Base-by-base conservation (phyloP, 2,329 filamentous ascomycete species). In the Pseudocercospora eumusae region DNA sequence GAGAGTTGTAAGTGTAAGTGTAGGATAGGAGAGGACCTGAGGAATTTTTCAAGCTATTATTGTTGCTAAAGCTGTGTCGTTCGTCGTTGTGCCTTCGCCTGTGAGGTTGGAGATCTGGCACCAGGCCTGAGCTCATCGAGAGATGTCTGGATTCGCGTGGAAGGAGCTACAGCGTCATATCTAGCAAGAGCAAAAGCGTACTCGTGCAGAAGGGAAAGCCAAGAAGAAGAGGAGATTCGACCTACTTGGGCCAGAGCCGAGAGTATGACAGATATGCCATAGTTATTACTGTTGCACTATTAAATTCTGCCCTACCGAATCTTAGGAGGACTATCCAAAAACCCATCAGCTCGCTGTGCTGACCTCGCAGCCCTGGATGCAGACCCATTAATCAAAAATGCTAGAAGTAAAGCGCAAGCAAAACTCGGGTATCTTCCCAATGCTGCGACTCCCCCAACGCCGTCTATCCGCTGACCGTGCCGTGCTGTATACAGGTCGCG, bases 351-450 rank as follows among this genome's bases (percentile, higher is more conserved):
- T 21, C 55, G 58, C 28, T 63, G 61, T 45, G 64, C 64, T 20
- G 64, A 61, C 25, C 54, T 63, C 4, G 61, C 61, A 8, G 55
- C 45, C 5, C 40, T 61, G 0, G 59, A 63, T 57, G 58, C 44
- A 3, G 13, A 62, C 21, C 63, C 63, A 13, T 33, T 65, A 13
- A 44, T 52, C 9, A 61, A 40, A 54, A 54, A 55, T 25, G 42
- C 31, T 18, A 50, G 59, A 57, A 59, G 57, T 25, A 40, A 53
- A 11, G 49, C 36, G 25, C 50, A 56, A 25, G 47, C 54, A 52
- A 66, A 56, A 42, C 33, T 62, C 31, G 61, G 64, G 64, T 66
- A 66, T 66, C 25, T 18, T 45, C 15, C 56, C 59, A 64, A 40
- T 21, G 47, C 20, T 2, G 18, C 31, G 15, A 31, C 42, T 42